Evolutionary conservation across 371 early-diverging fungal species (phyloP).

Genomic region (Apophysomyces trapeziformis): DNA sequence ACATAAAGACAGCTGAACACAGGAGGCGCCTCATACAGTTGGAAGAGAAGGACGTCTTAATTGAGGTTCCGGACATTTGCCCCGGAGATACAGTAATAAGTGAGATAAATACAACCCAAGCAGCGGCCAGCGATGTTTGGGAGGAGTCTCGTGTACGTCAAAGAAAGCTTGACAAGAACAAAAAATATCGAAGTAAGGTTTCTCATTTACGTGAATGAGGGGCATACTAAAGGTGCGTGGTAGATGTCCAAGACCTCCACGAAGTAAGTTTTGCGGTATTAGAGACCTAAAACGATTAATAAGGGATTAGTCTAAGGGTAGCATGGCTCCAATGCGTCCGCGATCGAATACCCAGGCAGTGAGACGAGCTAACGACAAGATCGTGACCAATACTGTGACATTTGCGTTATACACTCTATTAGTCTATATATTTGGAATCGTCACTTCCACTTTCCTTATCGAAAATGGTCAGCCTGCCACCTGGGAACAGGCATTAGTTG

Average conservation of each 20-base stretch:
- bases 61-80: neutral
- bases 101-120: constrained; percentile 23
- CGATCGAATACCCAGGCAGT: constrained; percentile 10
- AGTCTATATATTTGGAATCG: constrained; percentile 61
- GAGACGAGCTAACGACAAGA: constrained; percentile 35
- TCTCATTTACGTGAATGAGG: neutral
- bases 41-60: neutral
- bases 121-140: constrained; percentile 34
- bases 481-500: constrained; percentile 43
- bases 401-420: constrained; percentile 59
- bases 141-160: constrained; percentile 39
- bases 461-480: constrained; percentile 39
- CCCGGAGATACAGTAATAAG: constrained; percentile 16
- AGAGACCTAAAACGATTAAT: neutral
- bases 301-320: constrained; percentile 13
- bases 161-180: constrained; percentile 31
- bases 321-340: neutral
- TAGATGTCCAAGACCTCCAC: constrained; percentile 39
- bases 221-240: neutral
- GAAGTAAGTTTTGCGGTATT: constrained; percentile 25
- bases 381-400: constrained; percentile 55
- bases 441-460: constrained; percentile 57
- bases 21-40: too few relatives aligned
- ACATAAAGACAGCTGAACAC: constrained; percentile 36
- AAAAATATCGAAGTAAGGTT: constrained; percentile 28